Conservation (phyloP, 257 asterid species). For the Nicotiana knightiana region DNA sequence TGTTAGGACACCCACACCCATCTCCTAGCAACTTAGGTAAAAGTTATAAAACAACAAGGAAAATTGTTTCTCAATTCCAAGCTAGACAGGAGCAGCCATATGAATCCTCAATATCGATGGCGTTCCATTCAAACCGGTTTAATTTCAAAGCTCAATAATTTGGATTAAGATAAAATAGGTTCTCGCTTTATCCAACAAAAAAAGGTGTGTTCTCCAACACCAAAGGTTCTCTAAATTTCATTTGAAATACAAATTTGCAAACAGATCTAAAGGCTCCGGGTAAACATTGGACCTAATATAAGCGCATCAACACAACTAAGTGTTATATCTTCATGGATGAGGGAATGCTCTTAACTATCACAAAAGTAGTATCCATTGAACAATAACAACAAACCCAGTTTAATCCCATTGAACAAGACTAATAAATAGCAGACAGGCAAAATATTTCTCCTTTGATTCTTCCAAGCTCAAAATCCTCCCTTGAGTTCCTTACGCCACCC, state of each 20-base stretch:
- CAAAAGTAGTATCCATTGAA: background rate
- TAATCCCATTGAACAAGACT: background rate
- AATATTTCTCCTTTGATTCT: background rate
- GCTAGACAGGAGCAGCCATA: background rate
- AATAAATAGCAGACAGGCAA: background rate
- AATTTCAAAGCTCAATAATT: background rate
- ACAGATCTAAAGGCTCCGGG: too few species aligned
- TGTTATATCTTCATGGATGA: background rate
- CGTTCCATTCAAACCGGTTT: background rate
- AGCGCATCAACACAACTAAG: too few species aligned
- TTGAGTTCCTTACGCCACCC: background rate
- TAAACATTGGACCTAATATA: too few species aligned
- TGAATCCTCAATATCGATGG: conserved; percentile 3
- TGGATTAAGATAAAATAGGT: background rate
- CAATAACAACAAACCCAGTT: too few species aligned
- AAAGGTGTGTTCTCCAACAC: too few species aligned
- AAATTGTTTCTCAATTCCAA: background rate
- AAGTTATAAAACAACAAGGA: background rate
- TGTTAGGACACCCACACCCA: too few species aligned
- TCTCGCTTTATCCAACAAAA: background rate
- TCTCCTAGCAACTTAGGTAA: background rate
- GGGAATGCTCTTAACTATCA: background rate
- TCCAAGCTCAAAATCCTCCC: background rate
- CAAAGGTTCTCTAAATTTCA: background rate
- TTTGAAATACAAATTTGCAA: too few species aligned